Percentiles rank a stretch among this genome's conserved stretches.
Conservation (phyloP, 2,329 filamentous ascomycete genomes). For the Phoma sp. region DNA sequence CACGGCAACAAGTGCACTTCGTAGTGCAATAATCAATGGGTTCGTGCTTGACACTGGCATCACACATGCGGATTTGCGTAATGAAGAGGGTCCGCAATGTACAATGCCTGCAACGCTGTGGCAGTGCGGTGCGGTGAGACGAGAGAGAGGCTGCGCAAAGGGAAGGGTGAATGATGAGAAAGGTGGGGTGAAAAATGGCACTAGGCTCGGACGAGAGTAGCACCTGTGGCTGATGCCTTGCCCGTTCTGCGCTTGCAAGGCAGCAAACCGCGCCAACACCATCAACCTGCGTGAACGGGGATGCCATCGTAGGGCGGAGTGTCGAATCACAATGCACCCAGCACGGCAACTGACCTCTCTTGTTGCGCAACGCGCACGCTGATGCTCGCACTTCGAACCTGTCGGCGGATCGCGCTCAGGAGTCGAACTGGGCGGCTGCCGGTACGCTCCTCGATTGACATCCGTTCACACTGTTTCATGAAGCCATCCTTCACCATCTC, state of each 20-base stretch:
- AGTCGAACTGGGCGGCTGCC: constrained; percentile 34
- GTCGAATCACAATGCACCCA: constrained; percentile 20
- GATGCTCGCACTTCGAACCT: constrained; percentile 16
- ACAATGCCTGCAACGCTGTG: constrained; percentile 27
- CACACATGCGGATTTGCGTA: constrained; percentile 10
- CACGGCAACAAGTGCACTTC: constrained; percentile 6
- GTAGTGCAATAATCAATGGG: background rate
- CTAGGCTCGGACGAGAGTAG: constrained; percentile 1
- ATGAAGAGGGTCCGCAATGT: constrained; percentile 5
- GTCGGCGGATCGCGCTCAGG: constrained; percentile 30
- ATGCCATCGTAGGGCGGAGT: constrained; percentile 28
- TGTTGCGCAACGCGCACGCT: constrained; percentile 16
- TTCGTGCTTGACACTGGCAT: constrained; percentile 7
- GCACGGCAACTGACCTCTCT: constrained; percentile 21
- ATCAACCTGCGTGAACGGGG: constrained; percentile 25
- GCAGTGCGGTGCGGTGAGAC: constrained; percentile 40
- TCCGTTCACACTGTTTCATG: constrained; percentile 16
- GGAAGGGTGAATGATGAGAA: constrained; percentile 15
- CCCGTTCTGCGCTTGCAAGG: constrained; percentile 9
- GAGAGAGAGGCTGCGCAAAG: constrained; percentile 29
- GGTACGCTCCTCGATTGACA: constrained; percentile 23
- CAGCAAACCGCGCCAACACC: constrained; percentile 25
- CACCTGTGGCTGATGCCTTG: constrained; percentile 29
- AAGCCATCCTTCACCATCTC: constrained; percentile 13
- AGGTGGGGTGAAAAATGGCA: constrained; percentile 9